A percentile compares a stretch with the other conserved stretches of the same genome.
Evolutionary conservation across 2,329 filamentous ascomycete species (phyloP).

Genomic region (Aschersonia sp.): DNA sequence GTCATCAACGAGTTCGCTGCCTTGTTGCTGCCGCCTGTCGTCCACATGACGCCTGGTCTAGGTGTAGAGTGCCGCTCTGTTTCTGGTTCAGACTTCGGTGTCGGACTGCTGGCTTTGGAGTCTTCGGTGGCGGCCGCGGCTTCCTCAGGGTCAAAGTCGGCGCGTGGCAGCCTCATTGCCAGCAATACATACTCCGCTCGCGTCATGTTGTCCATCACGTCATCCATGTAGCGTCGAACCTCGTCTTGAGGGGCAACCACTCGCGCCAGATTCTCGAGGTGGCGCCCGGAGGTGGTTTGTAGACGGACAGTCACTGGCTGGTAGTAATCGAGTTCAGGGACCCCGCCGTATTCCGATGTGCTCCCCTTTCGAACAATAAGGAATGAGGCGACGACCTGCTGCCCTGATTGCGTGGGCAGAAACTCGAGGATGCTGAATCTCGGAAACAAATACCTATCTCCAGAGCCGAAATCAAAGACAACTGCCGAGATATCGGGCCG

Average conservation of each 20-base stretch:
- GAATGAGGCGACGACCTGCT: slow-evolving; percentile 59
- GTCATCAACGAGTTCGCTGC: slow-evolving; percentile 4
- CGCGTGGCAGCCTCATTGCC: slow-evolving; percentile 48
- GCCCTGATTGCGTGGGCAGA: slow-evolving; percentile 31
- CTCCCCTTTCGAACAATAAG: slow-evolving; percentile 61
- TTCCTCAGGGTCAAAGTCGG: slow-evolving; percentile 15
- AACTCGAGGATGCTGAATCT: slow-evolving; percentile 65
- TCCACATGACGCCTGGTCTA: slow-evolving; percentile 22
- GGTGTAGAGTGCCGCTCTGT: slow-evolving; percentile 9
- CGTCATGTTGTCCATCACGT: slow-evolving; percentile 55
- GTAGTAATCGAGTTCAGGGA: slow-evolving; percentile 55
- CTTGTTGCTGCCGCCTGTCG: slow-evolving; percentile 7
- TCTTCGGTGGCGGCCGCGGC: slow-evolving; percentile 12
- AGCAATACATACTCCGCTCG: slow-evolving; percentile 52
- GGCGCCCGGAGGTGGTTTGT: slow-evolving; percentile 34
- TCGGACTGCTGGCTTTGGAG: slow-evolving; percentile 14
- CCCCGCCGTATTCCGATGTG: slow-evolving; percentile 47
- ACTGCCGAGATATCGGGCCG: slow-evolving; percentile 51
- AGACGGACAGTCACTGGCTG: slow-evolving; percentile 56
- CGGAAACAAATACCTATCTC: slow-evolving; percentile 66
- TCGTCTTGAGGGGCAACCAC: slow-evolving; percentile 50
- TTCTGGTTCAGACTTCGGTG: slow-evolving; percentile 14
- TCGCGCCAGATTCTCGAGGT: slow-evolving; percentile 44
- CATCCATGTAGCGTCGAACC: slow-evolving; percentile 52
- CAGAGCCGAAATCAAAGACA: slow-evolving; percentile 56